phyloP scores from a whole-genome alignment of 1,139 yeast genomes.

The Neolecta irregularis region DNA sequence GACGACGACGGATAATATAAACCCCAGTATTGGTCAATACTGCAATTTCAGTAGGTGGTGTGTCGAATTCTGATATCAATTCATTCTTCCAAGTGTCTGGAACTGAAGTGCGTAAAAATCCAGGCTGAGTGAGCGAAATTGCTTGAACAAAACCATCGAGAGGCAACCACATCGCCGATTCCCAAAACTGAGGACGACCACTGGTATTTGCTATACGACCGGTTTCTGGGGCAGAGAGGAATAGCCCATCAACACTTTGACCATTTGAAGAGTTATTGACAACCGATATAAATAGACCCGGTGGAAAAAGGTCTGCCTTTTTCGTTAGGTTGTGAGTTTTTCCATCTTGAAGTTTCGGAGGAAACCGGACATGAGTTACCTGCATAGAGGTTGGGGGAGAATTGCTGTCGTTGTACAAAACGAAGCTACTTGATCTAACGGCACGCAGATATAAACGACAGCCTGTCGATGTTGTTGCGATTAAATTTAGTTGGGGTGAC shows the following conservation, averaged over 20 bases:
- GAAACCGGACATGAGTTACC: constrained; percentile 25
- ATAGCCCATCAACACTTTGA: constrained; percentile 34
- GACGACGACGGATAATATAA: constrained; percentile 56
- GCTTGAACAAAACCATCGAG: constrained; percentile 56
- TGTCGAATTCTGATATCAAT: constrained; percentile 68
- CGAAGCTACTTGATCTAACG: constrained; percentile 17
- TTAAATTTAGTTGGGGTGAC: constrained; percentile 54
- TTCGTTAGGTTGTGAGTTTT: constrained; percentile 1
- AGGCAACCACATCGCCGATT: constrained; percentile 64
- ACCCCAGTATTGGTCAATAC: constrained; percentile 69
- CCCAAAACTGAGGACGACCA: constrained; percentile 33
- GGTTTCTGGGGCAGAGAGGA: constrained; percentile 69
- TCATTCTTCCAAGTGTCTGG: constrained; percentile 76
- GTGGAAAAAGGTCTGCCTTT: constrained; percentile 42
- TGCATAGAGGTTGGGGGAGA: constrained; percentile 16
- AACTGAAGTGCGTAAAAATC: too few relatives aligned
- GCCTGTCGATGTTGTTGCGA: constrained; percentile 79
- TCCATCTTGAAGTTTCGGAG: constrained; percentile 18
- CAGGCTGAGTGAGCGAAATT: constrained; percentile 45
- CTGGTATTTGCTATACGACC: constrained; percentile 51
- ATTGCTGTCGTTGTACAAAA: constrained; percentile 2
- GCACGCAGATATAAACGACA: constrained; percentile 47
- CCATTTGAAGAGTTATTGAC: constrained; percentile 15
- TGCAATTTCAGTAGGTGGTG: constrained; percentile 44
- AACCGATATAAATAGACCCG: constrained; percentile 61